Evolutionary conservation across 805 yeast species (phyloP).

Genomic region (Yarrowia deformans): DNA sequence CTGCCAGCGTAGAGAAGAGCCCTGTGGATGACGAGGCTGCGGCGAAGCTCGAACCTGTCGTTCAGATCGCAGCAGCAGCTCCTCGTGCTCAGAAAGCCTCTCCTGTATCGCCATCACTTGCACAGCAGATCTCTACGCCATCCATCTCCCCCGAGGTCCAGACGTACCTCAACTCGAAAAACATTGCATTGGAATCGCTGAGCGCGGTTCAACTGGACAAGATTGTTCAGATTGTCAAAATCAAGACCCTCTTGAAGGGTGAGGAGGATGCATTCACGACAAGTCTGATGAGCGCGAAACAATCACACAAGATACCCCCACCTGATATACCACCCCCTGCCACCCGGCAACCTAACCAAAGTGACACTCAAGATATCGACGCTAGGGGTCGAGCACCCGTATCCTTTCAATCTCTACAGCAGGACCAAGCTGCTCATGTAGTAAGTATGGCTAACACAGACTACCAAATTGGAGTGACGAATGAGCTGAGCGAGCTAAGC

Average conservation of each 20-base stretch:
- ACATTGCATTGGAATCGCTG: slow-evolving; percentile 29
- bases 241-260: slow-evolving; percentile 19
- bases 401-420: background rate
- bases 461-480: background rate
- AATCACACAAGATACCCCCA: slow-evolving; percentile 27
- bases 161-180: slow-evolving; percentile 10
- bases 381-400: background rate
- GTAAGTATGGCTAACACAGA: slow-evolving; percentile 38
- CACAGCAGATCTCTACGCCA: background rate
- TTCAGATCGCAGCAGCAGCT: background rate
- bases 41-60: background rate
- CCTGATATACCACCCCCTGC: background rate
- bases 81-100: background rate
- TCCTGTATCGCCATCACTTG: background rate
- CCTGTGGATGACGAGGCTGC: background rate
- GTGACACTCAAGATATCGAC: slow-evolving; percentile 2
- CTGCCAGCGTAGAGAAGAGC: slow-evolving; percentile 4
- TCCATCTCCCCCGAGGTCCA: slow-evolving; percentile 1
- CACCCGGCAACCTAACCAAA: slow-evolving; percentile 8
- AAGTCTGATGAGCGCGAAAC: background rate
- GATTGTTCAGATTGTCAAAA: slow-evolving; percentile 19
- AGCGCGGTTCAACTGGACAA: slow-evolving; percentile 28
- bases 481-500: slow-evolving; percentile 8
- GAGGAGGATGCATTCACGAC: slow-evolving; percentile 32
- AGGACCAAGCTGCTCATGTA: slow-evolving; percentile 11